Base-by-base conservation (phyloP, 2,329 filamentous ascomycete genomes). In the Pseudopyrenochaeta lycopersici region DNA sequence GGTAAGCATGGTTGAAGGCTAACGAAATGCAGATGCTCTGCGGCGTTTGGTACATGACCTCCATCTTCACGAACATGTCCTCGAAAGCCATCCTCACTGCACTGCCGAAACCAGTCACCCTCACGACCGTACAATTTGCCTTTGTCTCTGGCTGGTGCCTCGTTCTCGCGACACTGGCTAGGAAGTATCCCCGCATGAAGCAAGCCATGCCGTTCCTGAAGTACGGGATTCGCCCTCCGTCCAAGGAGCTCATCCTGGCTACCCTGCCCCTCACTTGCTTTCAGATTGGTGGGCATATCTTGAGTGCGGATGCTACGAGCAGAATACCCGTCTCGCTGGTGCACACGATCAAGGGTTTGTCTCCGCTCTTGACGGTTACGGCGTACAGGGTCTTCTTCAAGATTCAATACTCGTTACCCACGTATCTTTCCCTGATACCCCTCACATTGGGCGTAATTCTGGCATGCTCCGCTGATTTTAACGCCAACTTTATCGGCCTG, bases 311-410 rank as follows among this genome's bases (percentile, higher is more conserved):
- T 61, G 94, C 95, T 23, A 99, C 94, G 29, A 90, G 92, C 45
- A 91, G 92, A 73, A 98, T 99, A 49, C 94, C 95, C 0, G 95
- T 99, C 1, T 98, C 95, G 6, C 84, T 99, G 31, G 95, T 99
- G 3, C 95, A 99, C 77, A 99, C 95, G 1, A 98, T 99, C 78
- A 99, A 99, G 79, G 95, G 95, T 7, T 86, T 99, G 21, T 98
- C 94, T 2, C 95, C 95, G 3, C 82, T 99, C 7, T 96, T 99
- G 75, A 99, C 95, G 0, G 95, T 99, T 36, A 77, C 96, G 49
- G 95, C 95, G 46, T 99, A 99, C 74, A 88, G 95, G 48, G 77
- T 96, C 62, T 83, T 97, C 71, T 96, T 94, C 78, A 85, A 92
- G 66, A 96, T 98, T 56, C 88, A 86, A 62, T 98, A 99, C 75